A percentile compares a stretch with the other conserved stretches of the same genome.
These are phyloP conservation scores for Chenopodium suecicum DNA, from an alignment of 148 eudicot species.

Conservation along the genomic window DNA sequence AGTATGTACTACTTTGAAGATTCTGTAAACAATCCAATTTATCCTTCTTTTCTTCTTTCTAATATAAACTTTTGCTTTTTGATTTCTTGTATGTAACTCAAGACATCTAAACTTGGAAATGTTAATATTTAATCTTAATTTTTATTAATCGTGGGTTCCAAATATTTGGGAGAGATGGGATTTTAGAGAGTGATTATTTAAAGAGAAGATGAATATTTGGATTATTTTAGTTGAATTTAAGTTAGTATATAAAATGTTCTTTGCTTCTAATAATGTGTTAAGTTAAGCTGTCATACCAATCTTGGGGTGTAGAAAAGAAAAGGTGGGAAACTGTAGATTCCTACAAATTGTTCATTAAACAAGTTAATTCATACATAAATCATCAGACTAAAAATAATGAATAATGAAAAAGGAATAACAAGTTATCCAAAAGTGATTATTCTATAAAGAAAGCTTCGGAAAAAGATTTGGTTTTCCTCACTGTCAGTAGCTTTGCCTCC, in stretches of 20 bases:
- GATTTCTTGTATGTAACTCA: constrained; percentile 36
- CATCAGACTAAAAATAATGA: not conserved
- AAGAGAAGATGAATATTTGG: no score
- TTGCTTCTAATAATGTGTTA: constrained; percentile 18
- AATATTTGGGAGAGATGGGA: not conserved
- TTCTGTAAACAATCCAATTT: not conserved
- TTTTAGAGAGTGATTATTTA: no score
- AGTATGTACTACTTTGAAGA: not conserved
- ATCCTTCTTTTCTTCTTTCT: constrained; percentile 16
- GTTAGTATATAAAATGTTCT: constrained; percentile 6
- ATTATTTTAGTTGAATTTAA: no score
- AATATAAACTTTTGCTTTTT: constrained; percentile 14
- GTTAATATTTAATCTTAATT: constrained; percentile 17
- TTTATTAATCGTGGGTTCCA: not conserved
- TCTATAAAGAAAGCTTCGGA: not conserved
- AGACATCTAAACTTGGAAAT: constrained; percentile 20
- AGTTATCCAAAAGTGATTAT: constrained; percentile 1
- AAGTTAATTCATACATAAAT: no score
- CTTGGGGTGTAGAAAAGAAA: not conserved
- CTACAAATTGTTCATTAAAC: not conserved
- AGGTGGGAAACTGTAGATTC: not conserved
- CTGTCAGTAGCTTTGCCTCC: constrained; percentile 31
- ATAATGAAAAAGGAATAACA: not conserved
- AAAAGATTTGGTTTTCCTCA: constrained; percentile 20
- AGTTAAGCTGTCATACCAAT: constrained; percentile 16